Base-by-base conservation (phyloP, 163 green algal genomes). In the Scenedesmus sp. region DNA sequence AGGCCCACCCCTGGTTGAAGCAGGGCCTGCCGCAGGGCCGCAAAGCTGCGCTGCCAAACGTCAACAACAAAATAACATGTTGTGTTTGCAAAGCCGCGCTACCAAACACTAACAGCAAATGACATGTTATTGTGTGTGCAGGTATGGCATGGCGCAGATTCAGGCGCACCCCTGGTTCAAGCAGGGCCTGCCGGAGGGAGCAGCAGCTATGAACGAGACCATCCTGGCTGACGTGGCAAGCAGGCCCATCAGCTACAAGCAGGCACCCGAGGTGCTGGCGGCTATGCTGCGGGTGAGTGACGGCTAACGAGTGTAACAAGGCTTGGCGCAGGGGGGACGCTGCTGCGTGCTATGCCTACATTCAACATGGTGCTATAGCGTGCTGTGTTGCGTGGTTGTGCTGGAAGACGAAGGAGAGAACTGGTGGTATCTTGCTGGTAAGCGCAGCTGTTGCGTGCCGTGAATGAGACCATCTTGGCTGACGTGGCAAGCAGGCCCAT, bases 121-220 rank as follows among this genome's bases (percentile, higher is more conserved):
- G 6, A 67, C n/a, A 67, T 88, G 34, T 6, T 76, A 15, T 88
- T 9, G 57, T 88, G 2, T 76, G 34, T 8, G 84, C 87, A 91
- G 87, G 56, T 91, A 86, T 76, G 64, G 52, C 23, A 91, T 99
- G 83, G 60, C 90, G 1, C 94, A 97, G 88, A 96, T 99, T 18
- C 95, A 97, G 93, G 90, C 94, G 55, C 97, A 99, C 90, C 93
- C 95, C 18, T 99, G 97, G 97, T 96, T 96, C 94, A 93, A 93
- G 67, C 96, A 96, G 76, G 94, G 96, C 82, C 93, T 99, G 89
- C 97, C 97, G 10, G 96, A 96, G 15, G 97, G 97, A 12, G 97
- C 98, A 8, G 95, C 93, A 46, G 90, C 96, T 70, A 98, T 99
- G 96, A 99, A 99, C 90, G 95, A 97, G 23, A 66, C 91, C 55